phyloP scores from a whole-genome alignment of 108 stramenopile genomes.

The Stephanodiscus minutulus region DNA sequence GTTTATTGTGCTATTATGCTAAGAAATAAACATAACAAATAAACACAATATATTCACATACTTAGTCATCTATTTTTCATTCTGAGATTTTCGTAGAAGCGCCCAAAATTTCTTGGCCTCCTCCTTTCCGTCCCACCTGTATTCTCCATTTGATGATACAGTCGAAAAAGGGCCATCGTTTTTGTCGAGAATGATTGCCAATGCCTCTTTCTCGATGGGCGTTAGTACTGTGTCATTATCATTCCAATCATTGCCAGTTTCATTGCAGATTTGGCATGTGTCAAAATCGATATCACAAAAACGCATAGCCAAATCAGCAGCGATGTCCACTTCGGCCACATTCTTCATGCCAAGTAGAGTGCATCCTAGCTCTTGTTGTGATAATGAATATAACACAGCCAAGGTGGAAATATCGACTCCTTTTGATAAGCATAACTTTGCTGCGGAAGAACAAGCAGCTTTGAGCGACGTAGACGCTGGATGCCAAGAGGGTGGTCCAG shows the following conservation, averaged over 20 bases:
- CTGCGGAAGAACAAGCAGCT: slow-evolving; percentile 67
- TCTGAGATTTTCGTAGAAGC: background rate
- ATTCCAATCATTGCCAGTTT: slow-evolving; percentile 12
- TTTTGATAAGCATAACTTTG: slow-evolving; percentile 41
- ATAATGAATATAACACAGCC: slow-evolving; percentile 67
- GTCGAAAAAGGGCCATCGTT: slow-evolving; percentile 70
- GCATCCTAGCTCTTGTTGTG: slow-evolving; percentile 63
- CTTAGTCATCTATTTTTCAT: background rate
- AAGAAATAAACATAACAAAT: too few species aligned
- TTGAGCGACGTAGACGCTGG: slow-evolving; percentile 70
- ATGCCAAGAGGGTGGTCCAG: slow-evolving; percentile 76
- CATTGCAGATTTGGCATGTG: slow-evolving; percentile 4
- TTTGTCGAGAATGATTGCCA: slow-evolving; percentile 44
- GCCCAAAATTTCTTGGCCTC: slow-evolving; percentile 63
- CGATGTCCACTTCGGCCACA: slow-evolving; percentile 60
- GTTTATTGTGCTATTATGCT: too few species aligned
- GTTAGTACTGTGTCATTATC: slow-evolving; percentile 36
- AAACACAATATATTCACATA: background rate
- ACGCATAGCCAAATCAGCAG: slow-evolving; percentile 56
- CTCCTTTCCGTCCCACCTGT: slow-evolving; percentile 73
- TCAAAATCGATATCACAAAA: slow-evolving; percentile 46
- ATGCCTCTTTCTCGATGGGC: slow-evolving; percentile 39
- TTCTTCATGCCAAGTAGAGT: slow-evolving; percentile 84
- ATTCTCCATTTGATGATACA: slow-evolving; percentile 51
- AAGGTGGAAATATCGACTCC: slow-evolving; percentile 63